Conservation (phyloP, 352 stramenopile genomes). For the Phytophthora fragariae region DNA sequence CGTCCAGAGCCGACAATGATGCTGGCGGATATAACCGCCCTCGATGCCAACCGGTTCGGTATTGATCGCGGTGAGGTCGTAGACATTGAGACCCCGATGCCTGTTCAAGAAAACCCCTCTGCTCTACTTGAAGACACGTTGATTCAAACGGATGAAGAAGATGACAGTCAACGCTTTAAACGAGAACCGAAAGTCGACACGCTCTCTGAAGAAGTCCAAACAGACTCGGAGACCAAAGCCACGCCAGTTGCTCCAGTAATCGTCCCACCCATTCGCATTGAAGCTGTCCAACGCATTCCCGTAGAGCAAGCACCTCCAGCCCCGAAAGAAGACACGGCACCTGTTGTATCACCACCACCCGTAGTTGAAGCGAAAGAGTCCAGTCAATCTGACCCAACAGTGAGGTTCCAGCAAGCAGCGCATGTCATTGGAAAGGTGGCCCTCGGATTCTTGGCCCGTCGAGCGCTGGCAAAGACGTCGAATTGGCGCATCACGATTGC, state of each 20-base stretch:
- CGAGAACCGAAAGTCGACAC: background rate
- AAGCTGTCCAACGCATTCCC: conserved; percentile 6
- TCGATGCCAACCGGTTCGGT: conserved; percentile 75
- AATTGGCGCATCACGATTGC: conserved; percentile 65
- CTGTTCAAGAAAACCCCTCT: background rate
- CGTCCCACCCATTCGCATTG: conserved; percentile 11
- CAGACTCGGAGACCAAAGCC: conserved; percentile 20
- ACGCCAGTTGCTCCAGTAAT: conserved; percentile 3
- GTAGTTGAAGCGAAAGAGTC: background rate
- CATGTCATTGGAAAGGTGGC: conserved; percentile 62
- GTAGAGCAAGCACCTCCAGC: conserved; percentile 1
- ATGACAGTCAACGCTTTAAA: conserved; percentile 15
- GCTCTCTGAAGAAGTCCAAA: conserved; percentile 43
- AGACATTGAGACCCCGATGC: conserved; percentile 6
- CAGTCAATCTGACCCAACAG: conserved; percentile 12
- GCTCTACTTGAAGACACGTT: conserved; percentile 55
- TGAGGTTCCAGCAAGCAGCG: conserved; percentile 39
- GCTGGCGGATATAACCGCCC: conserved; percentile 61
- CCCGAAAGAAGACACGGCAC: conserved; percentile 4
- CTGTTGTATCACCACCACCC: background rate
- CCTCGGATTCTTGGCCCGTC: conserved; percentile 52
- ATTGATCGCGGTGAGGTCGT: conserved; percentile 49
- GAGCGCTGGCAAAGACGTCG: conserved; percentile 45
- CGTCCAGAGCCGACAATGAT: conserved; percentile 36
- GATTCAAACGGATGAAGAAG: conserved; percentile 67